phyloP scores from a whole-genome alignment of 2,329 filamentous ascomycete species.

The Microsporum ferrugineum region DNA sequence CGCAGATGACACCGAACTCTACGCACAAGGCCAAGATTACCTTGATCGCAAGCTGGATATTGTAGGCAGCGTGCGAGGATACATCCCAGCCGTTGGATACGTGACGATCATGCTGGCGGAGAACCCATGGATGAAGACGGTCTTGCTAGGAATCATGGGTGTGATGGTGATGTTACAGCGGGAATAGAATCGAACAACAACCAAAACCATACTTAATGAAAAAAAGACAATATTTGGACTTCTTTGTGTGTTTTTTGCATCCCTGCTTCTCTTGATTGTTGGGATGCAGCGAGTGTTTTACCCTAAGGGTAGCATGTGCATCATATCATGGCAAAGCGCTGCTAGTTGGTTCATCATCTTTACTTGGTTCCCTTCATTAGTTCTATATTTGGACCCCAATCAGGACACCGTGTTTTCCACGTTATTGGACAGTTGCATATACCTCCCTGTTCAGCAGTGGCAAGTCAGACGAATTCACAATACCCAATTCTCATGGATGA shows the following conservation, averaged over 20 bases:
- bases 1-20: slow-evolving; percentile 84
- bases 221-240: neutral
- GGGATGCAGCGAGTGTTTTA: neutral
- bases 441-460: neutral
- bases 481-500: neutral
- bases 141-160: slow-evolving; percentile 89
- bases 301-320: neutral
- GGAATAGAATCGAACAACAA: slow-evolving; percentile 46
- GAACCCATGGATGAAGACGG: slow-evolving; percentile 93
- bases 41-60: slow-evolving; percentile 73
- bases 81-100: slow-evolving; percentile 90
- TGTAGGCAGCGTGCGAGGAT: slow-evolving; percentile 82
- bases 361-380: neutral
- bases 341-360: neutral
- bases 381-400: neutral
- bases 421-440: neutral
- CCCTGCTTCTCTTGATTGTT: neutral
- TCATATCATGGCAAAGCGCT: neutral
- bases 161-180: slow-evolving; percentile 83
- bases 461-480: neutral
- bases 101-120: slow-evolving; percentile 93
- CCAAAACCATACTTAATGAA: neutral
- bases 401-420: neutral
- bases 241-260: neutral
- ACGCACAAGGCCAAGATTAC: slow-evolving; percentile 76